Base-by-base conservation (phyloP, 257 asterid species). In the Leonotis leonurus region DNA sequence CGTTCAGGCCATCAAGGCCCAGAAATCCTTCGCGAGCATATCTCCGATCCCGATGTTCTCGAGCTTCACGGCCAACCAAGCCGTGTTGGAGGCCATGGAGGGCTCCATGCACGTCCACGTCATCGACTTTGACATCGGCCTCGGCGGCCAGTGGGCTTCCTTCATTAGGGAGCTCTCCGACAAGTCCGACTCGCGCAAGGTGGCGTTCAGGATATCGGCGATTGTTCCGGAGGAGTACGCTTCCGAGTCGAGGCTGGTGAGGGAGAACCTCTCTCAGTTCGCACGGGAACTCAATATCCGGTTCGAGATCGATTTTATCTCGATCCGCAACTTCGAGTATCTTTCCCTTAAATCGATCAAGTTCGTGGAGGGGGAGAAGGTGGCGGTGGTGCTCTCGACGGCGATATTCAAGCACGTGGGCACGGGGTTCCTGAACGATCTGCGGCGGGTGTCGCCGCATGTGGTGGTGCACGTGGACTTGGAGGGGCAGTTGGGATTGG, bases 381-480 rank as follows among this genome's bases (percentile, higher is more conserved):
- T 79, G 2, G 97, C 88, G 2, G 86, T 87, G 1, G 61, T 93
- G 1, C 70, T 89, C 29, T 83, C 99, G 1, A 91, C 95, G 11
- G 69, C 77, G 1, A 87, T 93, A 40, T 93, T 87, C 80, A 83
- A 86, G 40, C 83, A 79, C 1, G 81, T 82, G 7, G 99, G 96
- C 2, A 27, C 82, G 4, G 88, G 86, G 6, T 93, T 93, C 69
- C 57, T 93, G 49, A 80, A 64, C 60, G 96, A 87, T 46, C 86
- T 93, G 50, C 87, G 99, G 43, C 84, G 83, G 0, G 40, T 83
- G 13, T 65, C 82, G 3, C 96, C 97, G 11, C 81, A 89, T 60
- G 88, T 89, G 81, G 97, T 89, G 76, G 96, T 93, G 71, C 88
- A 85, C 74, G 88, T 87, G 75, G 96, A 87, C 68, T 68, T 64